phyloP scores from a whole-genome alignment of 371 early-diverging fungal species.

The Blastocladiella emersonii region DNA sequence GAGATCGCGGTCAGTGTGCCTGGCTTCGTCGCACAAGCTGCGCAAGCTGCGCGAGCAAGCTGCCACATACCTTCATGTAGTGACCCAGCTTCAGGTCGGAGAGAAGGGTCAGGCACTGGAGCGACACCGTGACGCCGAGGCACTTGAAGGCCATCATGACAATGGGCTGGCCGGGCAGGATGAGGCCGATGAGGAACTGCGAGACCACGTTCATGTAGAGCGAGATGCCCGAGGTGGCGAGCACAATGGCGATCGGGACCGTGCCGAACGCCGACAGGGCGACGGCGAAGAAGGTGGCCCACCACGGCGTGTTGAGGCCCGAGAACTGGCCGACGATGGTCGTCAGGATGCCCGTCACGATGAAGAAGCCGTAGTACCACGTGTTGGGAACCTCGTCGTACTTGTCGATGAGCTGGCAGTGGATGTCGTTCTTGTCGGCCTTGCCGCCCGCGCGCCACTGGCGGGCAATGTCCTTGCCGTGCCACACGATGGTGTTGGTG shows the following conservation, averaged over 20 bases:
- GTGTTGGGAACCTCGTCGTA: conserved; percentile 22
- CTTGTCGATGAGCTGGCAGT: conserved; percentile 16
- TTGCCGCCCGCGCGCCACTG: conserved; percentile 6
- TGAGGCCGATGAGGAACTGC: conserved; percentile 46
- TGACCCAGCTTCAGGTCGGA: conserved; percentile 37
- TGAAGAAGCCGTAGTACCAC: conserved; percentile 14
- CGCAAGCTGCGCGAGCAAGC: too few species aligned
- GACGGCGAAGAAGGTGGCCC: conserved; percentile 27
- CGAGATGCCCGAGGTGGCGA: conserved; percentile 45
- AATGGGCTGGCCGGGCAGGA: conserved; percentile 45
- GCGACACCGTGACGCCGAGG: not conserved
- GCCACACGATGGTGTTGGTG: conserved; percentile 15
- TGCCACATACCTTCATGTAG: conserved; percentile 40
- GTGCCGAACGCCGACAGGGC: conserved; percentile 39
- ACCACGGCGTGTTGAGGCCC: not conserved
- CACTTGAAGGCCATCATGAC: conserved; percentile 53
- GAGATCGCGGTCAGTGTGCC: too few species aligned
- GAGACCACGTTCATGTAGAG: conserved; percentile 37
- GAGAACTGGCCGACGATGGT: not conserved
- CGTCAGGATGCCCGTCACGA: not conserved
- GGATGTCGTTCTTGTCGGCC: conserved; percentile 13
- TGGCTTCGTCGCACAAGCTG: too few species aligned
- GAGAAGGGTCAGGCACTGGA: not conserved
- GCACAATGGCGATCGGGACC: conserved; percentile 64
- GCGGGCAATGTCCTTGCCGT: conserved; percentile 15